Evolutionary conservation across 768 basidiomycete species (phyloP).

Genomic region (Boletus subparvulus): DNA sequence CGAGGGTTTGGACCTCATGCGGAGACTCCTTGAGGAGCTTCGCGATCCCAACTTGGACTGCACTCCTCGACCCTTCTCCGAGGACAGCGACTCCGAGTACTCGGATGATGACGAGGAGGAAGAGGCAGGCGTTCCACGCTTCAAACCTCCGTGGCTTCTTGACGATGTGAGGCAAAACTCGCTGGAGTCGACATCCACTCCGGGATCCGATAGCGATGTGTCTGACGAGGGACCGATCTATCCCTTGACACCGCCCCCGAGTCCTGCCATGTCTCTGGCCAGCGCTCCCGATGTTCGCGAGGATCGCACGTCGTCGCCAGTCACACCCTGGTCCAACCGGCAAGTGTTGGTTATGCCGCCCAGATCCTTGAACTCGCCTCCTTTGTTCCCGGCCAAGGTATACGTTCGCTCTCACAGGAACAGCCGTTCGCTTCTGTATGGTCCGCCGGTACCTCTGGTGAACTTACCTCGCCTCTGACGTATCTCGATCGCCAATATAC

Average conservation of each 20-base stretch:
- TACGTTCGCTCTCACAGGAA: conserved; percentile 2
- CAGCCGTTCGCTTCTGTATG: background rate
- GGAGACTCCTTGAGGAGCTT: conserved; percentile 13
- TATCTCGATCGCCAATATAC: background rate
- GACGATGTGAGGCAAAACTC: background rate
- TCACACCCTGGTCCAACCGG: background rate
- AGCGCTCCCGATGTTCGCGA: background rate
- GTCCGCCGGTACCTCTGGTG: background rate
- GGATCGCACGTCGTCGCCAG: background rate
- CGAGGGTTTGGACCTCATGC: conserved; percentile 11
- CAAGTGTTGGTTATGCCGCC: background rate
- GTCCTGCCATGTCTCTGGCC: background rate
- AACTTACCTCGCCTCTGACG: conserved; percentile 2
- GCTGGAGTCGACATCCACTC: background rate
- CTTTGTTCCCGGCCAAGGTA: background rate
- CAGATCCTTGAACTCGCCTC: background rate
- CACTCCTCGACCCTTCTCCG: background rate
- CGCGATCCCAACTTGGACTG: conserved; percentile 13
- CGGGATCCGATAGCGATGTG: background rate
- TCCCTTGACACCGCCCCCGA: conserved; percentile 6
- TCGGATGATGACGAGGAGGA: background rate
- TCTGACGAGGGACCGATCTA: conserved; percentile 4
- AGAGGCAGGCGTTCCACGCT: background rate
- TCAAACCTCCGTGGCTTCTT: too few relatives aligned
- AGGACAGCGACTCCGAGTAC: conserved; percentile 8